A percentile compares a stretch with the other conserved stretches of the same genome.
These are phyloP conservation scores for Sugiyamaella grinbergsii DNA, from an alignment of 1,139 yeast genomes.

Conservation along the genomic window DNA sequence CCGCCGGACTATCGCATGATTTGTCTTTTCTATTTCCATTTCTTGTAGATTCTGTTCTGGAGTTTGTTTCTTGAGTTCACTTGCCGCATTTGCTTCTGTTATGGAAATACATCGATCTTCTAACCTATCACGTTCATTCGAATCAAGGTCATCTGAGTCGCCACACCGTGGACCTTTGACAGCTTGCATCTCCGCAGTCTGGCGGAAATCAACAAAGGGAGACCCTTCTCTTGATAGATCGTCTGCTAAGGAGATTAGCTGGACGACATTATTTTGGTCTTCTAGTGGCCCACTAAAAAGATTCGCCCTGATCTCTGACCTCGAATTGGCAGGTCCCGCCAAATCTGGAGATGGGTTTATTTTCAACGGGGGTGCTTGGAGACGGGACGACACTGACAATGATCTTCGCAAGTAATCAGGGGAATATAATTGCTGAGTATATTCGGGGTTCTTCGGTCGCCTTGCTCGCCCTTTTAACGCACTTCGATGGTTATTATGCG, in stretches of 20 bases:
- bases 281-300: neutral
- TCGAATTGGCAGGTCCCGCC: neutral
- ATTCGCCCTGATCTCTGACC: neutral
- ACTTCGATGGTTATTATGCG: neutral
- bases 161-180: constrained; percentile 15
- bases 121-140: constrained; percentile 5
- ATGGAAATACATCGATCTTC: neutral
- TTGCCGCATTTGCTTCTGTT: no score
- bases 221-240: neutral
- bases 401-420: constrained; percentile 30
- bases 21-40: no score
- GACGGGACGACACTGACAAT: constrained; percentile 14
- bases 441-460: constrained; percentile 15
- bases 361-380: neutral
- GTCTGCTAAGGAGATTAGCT: constrained; percentile 15
- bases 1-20: no score
- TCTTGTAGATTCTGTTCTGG: no score
- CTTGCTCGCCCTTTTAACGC: neutral
- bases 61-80: no score
- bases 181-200: neutral
- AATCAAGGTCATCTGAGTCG: constrained; percentile 12
- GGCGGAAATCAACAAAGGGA: neutral
- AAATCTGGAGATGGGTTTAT: constrained; percentile 2
- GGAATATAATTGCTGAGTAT: constrained; percentile 26
- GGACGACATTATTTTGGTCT: constrained; percentile 4